Conservation (phyloP, 75 land plant genomes). For the Cupressus sempervirens region DNA sequence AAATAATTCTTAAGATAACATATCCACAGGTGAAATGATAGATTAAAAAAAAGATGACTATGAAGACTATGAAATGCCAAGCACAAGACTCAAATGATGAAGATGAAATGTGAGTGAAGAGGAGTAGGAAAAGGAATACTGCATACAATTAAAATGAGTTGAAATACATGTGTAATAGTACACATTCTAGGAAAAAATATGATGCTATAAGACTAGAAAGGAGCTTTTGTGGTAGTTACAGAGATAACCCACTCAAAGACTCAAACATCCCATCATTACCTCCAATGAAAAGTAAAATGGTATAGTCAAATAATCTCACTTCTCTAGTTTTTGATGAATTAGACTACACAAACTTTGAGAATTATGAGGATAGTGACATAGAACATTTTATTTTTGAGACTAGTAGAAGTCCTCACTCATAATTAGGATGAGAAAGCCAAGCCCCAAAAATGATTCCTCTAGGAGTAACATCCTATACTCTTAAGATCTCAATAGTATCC, state of each 20-base stretch:
- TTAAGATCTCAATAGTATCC: background rate
- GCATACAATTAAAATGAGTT: background rate
- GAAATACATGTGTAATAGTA: slow-evolving; percentile 2
- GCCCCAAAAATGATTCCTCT: background rate
- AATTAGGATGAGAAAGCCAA: background rate
- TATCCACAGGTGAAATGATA: too few relatives aligned
- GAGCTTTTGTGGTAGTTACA: background rate
- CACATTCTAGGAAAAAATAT: background rate
- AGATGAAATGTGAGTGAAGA: background rate
- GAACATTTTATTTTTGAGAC: background rate
- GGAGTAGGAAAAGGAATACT: background rate
- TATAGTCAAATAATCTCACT: slow-evolving; percentile 9
- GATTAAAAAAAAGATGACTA: too few relatives aligned
- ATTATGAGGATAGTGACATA: slow-evolving; percentile 32
- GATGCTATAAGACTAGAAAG: slow-evolving; percentile 9
- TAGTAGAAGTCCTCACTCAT: background rate
- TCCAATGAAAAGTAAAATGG: slow-evolving; percentile 1
- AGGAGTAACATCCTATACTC: background rate
- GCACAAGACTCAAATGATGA: background rate
- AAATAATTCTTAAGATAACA: too few relatives aligned
- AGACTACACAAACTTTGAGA: slow-evolving; percentile 20
- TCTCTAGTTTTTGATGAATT: slow-evolving; percentile 59
- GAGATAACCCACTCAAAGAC: slow-evolving; percentile 6
- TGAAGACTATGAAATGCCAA: too few relatives aligned
- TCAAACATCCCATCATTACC: slow-evolving; percentile 24